These are phyloP conservation scores for Nakataea oryzae DNA, from an alignment of 2,329 filamentous ascomycete genomes.

Conservation along the genomic window DNA sequence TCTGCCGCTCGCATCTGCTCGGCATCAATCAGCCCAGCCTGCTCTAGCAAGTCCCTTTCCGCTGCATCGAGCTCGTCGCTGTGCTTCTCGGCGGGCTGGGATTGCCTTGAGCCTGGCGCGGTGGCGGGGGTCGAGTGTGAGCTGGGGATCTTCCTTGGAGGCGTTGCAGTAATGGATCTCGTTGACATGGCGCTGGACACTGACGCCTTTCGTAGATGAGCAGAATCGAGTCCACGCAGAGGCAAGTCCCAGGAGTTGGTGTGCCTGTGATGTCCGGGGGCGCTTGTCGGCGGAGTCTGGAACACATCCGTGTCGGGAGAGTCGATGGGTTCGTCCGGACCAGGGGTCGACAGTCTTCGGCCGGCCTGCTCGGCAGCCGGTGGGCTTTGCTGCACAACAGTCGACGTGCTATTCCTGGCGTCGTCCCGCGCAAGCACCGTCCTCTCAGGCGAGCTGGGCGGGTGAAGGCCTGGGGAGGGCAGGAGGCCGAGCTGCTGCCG, in stretches of 20 bases:
- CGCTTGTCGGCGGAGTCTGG: constrained; percentile 35
- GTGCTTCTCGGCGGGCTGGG: not conserved
- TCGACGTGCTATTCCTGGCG: constrained; percentile 23
- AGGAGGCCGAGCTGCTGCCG: constrained; percentile 27
- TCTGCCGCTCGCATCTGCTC: constrained; percentile 27
- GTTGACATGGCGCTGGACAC: constrained; percentile 29
- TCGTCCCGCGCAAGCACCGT: constrained; percentile 16
- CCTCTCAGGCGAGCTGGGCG: constrained; percentile 9
- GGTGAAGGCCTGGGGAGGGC: constrained; percentile 13
- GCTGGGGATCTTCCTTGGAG: constrained; percentile 18
- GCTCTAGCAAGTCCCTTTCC: constrained; percentile 57
- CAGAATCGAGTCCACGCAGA: constrained; percentile 21
- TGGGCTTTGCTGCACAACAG: constrained; percentile 23
- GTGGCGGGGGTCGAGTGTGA: constrained; percentile 19
- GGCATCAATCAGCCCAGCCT: constrained; percentile 52
- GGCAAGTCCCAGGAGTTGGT: constrained; percentile 33
- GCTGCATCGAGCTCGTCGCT: constrained; percentile 47
- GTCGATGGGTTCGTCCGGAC: constrained; percentile 16
- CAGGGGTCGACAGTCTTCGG: constrained; percentile 20
- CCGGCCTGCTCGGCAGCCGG: constrained; percentile 20
- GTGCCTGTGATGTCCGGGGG: constrained; percentile 21
- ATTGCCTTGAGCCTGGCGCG: not conserved
- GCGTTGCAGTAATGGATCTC: constrained; percentile 19
- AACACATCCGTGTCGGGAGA: constrained; percentile 33
- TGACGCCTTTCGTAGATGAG: constrained; percentile 27